Percentiles rank a stretch among this genome's conserved stretches.
These are phyloP conservation scores for Aspergillus oerlinghausenensis DNA, from an alignment of 2,329 filamentous ascomycete species.

Conservation along the genomic window DNA sequence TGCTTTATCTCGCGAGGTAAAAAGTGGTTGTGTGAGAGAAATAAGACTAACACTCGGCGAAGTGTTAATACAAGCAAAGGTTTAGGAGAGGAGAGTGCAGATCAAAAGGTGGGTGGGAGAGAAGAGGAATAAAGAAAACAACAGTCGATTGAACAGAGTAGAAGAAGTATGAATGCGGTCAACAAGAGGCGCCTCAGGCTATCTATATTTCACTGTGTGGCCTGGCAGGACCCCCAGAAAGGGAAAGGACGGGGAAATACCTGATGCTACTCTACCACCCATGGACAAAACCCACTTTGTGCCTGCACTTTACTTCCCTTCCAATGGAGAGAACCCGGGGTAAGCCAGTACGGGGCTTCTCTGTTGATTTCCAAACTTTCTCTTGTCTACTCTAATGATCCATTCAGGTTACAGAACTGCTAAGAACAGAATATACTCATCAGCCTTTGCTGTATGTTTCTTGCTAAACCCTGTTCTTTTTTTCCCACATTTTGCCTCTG, in stretches of 20 bases:
- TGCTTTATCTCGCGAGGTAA: neutral
- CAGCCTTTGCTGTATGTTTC: neutral
- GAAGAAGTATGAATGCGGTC: neutral
- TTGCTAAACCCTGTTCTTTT: neutral
- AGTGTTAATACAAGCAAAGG: neutral
- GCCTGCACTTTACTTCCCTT: neutral
- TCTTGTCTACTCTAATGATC: neutral
- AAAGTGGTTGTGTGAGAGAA: neutral
- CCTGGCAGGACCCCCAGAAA: constrained; percentile 5
- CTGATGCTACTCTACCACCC: constrained; percentile 2
- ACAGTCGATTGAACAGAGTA: constrained; percentile 1
- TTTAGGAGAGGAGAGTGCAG: neutral
- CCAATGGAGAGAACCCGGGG: neutral
- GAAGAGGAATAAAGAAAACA: constrained; percentile 2
- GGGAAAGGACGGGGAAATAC: constrained; percentile 9
- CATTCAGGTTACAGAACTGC: neutral
- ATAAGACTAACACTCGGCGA: neutral
- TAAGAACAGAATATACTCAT: neutral
- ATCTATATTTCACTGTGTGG: neutral
- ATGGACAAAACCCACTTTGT: neutral
- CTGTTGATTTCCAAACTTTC: neutral
- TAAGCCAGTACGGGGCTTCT: neutral
- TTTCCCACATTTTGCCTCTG: neutral
- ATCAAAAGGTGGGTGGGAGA: constrained; percentile 5
- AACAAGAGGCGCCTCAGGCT: neutral